Conservation (phyloP, 2,329 filamentous ascomycete genomes). For the Tolypocladium endophyticum region DNA sequence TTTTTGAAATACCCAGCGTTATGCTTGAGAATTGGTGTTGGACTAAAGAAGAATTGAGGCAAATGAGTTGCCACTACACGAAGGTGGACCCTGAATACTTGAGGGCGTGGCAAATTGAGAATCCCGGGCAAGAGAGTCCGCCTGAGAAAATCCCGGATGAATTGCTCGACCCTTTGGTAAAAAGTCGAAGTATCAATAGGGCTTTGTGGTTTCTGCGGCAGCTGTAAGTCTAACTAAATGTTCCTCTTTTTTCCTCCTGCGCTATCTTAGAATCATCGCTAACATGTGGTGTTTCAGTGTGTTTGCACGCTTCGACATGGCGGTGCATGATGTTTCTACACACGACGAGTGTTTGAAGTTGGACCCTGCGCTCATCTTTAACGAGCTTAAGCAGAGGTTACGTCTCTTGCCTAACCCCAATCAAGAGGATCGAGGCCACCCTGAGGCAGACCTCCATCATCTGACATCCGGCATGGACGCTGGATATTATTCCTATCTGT, state of each 20-base stretch:
- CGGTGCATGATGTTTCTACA: background rate
- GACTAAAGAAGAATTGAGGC: background rate
- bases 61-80: background rate
- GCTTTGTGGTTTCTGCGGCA: background rate
- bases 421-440: background rate
- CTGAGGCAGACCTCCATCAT: background rate
- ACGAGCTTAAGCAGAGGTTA: background rate
- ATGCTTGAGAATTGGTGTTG: background rate
- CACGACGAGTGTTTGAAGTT: background rate
- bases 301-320: background rate
- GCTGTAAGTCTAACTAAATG: background rate
- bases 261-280: background rate
- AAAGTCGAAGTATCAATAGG: background rate
- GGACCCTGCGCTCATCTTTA: background rate
- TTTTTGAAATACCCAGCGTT: background rate
- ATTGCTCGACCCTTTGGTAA: background rate
- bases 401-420: background rate
- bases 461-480: background rate
- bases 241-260: background rate
- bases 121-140: background rate
- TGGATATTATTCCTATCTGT: background rate
- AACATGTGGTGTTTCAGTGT: background rate
- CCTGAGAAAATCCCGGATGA: background rate
- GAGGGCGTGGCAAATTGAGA: background rate
- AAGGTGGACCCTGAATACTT: background rate